phyloP scores from a whole-genome alignment of 2,329 filamentous ascomycete species.

The Ascochyta pisi region DNA sequence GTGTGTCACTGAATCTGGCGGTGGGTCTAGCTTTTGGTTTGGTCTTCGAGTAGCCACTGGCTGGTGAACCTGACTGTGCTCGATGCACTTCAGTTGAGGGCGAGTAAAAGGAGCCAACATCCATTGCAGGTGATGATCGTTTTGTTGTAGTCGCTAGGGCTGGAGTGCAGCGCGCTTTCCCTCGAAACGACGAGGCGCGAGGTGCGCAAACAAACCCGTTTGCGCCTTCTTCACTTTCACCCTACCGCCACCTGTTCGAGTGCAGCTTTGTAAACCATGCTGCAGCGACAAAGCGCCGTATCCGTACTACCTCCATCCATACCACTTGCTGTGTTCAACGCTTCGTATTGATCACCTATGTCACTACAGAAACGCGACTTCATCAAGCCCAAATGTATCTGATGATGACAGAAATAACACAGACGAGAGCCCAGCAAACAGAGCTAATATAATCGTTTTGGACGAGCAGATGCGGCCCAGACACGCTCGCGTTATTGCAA shows the following conservation, averaged over 20 bases:
- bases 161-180: background rate
- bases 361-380: too few species aligned
- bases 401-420: too few species aligned
- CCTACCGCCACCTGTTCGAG: background rate
- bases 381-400: too few species aligned
- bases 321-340: too few species aligned
- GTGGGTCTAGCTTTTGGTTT: background rate
- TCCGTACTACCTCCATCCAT: too few species aligned
- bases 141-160: conserved; percentile 1
- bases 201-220: background rate
- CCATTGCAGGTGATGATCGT: conserved; percentile 1
- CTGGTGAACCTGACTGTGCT: background rate
- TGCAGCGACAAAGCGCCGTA: too few species aligned
- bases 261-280: too few species aligned
- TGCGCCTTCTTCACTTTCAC: conserved; percentile 13
- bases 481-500: too few species aligned
- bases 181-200: background rate
- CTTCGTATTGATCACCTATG: too few species aligned
- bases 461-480: too few species aligned
- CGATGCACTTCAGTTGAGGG: background rate
- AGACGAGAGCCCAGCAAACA: too few species aligned
- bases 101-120: conserved; percentile 1
- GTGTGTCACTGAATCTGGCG: background rate
- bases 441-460: too few species aligned
- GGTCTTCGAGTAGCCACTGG: background rate